phyloP scores from a whole-genome alignment of 768 basidiomycete species.

The Calocybe cyanea region DNA sequence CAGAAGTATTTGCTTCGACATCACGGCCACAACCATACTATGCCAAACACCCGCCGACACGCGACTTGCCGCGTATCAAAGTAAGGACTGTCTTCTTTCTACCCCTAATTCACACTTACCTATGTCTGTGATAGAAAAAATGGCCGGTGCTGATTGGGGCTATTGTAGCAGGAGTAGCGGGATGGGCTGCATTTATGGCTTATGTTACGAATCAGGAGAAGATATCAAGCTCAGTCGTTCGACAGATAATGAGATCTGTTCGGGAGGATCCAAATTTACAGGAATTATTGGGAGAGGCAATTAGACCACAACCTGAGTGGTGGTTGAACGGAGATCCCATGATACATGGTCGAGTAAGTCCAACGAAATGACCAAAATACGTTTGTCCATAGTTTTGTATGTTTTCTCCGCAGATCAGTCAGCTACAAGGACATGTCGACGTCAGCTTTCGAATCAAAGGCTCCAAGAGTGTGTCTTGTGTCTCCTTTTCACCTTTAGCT shows the following conservation, averaged over 20 bases:
- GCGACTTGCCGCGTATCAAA: conserved; percentile 35
- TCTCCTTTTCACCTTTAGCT: neutral
- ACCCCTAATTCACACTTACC: neutral
- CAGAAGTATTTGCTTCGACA: conserved; percentile 25
- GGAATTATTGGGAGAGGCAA: conserved; percentile 59
- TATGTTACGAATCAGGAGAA: conserved; percentile 77
- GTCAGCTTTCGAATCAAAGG: conserved; percentile 75
- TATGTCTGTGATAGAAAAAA: conserved; percentile 28
- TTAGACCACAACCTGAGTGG: conserved; percentile 63
- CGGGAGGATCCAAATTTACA: conserved; percentile 47
- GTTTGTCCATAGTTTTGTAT: too few species aligned
- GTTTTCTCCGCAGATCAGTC: conserved; percentile 50
- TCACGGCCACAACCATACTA: conserved; percentile 37
- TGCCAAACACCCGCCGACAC: conserved; percentile 22
- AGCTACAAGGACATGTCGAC: conserved; percentile 74
- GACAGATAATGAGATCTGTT: conserved; percentile 59
- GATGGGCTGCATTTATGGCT: conserved; percentile 66
- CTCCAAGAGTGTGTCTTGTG: conserved; percentile 52
- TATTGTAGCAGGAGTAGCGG: conserved; percentile 48
- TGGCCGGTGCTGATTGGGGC: conserved; percentile 59
- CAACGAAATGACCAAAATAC: too few species aligned
- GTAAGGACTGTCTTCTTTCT: conserved; percentile 15
- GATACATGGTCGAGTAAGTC: conserved; percentile 62
- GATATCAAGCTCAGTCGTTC: conserved; percentile 70
- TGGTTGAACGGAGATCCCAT: conserved; percentile 76